Evolutionary conservation across 2,329 filamentous ascomycete species (phyloP), one percentile per base, ranked within the genome.

Genomic region (Trichoderma harzianum): DNA sequence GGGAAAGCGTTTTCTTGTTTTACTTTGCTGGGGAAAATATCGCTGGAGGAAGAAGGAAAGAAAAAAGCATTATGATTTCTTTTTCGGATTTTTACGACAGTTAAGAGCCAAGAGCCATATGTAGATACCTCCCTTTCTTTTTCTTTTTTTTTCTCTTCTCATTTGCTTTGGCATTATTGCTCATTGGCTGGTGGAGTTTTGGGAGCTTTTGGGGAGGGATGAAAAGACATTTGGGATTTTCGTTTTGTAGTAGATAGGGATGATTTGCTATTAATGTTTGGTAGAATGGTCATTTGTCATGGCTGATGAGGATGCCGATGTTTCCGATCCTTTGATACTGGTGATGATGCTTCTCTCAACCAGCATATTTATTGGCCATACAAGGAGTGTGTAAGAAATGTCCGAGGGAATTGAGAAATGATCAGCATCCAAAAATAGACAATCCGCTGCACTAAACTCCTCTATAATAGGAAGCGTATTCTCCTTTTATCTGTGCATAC

Each of bases 111-210:
- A 36, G 57, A 62, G 55, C 30, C 16, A 62, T 62, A 28, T 69
- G 66, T 69, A 61, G 66, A 69, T 62, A 69, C 57, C 66, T 62
- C 55, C 24, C 12, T 60, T 60, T 61, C 21, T 24, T 18, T 30
- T 24, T 34, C 32, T 26, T 34, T 12, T 7, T 30, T 36, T 36
- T 43, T n/a, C n/a, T 14, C 16, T 24, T 28, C 30, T 58, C 21
- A 30, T 26, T 32, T 69, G n/a, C 65, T 69, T 34, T 51, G 65
- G 57, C 66, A 69, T 69, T 18, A 69, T 69, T 30, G 16, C 47
- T 69, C 53, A 68, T 62, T 62, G 66, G 66, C 30, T 53, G 66
- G 39, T 51, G 66, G 65, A 68, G 55, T 69, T 69, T 53, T 10
- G 47, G 66, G 66, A 62, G 66, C 57, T 51, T 36, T 43, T 43